phyloP scores from a whole-genome alignment of 148 eudicot species.

The Linanthus parryae region DNA sequence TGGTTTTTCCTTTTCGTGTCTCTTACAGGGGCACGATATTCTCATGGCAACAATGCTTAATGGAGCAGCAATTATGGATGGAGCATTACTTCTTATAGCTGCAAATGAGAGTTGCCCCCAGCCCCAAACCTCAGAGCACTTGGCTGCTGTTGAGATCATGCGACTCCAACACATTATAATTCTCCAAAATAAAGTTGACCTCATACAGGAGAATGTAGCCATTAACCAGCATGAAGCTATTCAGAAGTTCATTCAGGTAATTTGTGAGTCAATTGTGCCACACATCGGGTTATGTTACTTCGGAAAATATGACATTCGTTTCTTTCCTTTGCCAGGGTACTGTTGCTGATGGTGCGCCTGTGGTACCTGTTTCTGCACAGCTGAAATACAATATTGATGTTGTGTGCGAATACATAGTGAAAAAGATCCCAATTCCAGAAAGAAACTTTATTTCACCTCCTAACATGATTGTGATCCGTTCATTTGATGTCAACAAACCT shows the following conservation, averaged over 20 bases:
- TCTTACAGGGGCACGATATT: constrained; percentile 86
- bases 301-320: too few relatives aligned
- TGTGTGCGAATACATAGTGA: constrained; percentile 82
- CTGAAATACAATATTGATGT: constrained; percentile 93
- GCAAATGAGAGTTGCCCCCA: constrained; percentile 98
- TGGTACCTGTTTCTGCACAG: constrained; percentile 92
- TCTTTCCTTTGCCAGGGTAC: constrained; percentile 51
- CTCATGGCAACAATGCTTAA: constrained; percentile 99
- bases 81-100: constrained; percentile 95
- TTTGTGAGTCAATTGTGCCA: constrained; percentile 7
- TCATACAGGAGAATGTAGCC: constrained; percentile 91
- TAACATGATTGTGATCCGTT: constrained; percentile 92
- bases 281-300: neutral
- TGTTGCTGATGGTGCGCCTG: constrained; percentile 92
- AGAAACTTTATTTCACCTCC: constrained; percentile 88
- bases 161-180: constrained; percentile 91
- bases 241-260: constrained; percentile 80
- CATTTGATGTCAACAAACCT: constrained; percentile 95
- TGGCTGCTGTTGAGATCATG: constrained; percentile 98
- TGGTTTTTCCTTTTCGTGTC: neutral
- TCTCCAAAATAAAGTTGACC: constrained; percentile 94
- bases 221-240: constrained; percentile 94
- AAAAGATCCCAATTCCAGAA: constrained; percentile 86
- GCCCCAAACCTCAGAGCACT: constrained; percentile 96
- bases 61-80: constrained; percentile 99